Conservation (phyloP, 2,329 filamentous ascomycete species). For the Verticillium zaregamsianum region DNA sequence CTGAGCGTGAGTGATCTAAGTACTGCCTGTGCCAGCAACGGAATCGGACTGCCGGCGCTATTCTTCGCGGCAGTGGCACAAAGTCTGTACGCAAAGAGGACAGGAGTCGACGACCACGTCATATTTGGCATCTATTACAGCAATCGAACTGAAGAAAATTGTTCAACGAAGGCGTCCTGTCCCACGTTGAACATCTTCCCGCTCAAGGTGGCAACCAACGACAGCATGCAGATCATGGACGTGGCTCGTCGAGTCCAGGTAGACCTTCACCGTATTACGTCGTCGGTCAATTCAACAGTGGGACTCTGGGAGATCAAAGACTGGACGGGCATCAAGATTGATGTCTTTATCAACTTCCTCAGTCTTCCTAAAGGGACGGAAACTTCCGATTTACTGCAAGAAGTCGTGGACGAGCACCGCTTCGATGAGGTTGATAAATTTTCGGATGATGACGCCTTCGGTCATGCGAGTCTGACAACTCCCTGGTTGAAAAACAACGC, state of each 20-base stretch:
- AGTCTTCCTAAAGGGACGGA: constrained; percentile 36
- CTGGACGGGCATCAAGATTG: constrained; percentile 70
- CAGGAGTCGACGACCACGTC: constrained; percentile 31
- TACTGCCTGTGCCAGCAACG: constrained; percentile 24
- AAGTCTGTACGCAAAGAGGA: not conserved
- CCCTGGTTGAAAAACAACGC: constrained; percentile 18
- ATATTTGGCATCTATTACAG: constrained; percentile 80
- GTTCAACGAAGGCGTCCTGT: constrained; percentile 40
- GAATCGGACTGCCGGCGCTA: constrained; percentile 67
- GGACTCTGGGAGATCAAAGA: constrained; percentile 66
- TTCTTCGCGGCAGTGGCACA: constrained; percentile 70
- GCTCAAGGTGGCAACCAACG: constrained; percentile 47
- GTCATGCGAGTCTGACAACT: constrained; percentile 7
- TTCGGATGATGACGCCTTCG: no score
- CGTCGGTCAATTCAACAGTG: constrained; percentile 48
- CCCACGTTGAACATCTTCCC: constrained; percentile 81
- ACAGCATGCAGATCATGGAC: constrained; percentile 30
- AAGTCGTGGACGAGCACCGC: not conserved
- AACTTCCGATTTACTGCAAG: not conserved
- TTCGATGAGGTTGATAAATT: not conserved
- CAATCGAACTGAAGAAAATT: constrained; percentile 50
- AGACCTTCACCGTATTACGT: constrained; percentile 62
- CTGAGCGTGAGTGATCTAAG: constrained; percentile 34
- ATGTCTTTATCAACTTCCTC: constrained; percentile 80
- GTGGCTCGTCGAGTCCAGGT: constrained; percentile 60